These are phyloP conservation scores for Clitoria ternatea DNA, from an alignment of 306 rosid species.

Conservation along the genomic window DNA sequence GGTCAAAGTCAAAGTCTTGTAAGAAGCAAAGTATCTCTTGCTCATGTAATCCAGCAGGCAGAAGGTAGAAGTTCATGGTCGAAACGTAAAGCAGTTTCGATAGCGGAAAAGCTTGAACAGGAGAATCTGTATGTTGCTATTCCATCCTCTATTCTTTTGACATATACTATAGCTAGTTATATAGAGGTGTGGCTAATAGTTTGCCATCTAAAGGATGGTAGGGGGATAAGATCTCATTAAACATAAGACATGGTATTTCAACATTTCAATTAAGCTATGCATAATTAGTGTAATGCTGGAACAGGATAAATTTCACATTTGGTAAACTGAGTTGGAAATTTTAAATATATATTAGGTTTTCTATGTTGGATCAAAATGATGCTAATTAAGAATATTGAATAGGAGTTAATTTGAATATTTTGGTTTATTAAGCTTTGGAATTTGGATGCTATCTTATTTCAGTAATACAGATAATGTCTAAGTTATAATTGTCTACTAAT, in stretches of 20 bases:
- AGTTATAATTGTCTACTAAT: constrained; percentile 4
- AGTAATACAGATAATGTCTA: background rate
- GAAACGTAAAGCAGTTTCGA: constrained; percentile 86
- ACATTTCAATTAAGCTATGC: background rate
- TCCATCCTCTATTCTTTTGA: constrained; percentile 7
- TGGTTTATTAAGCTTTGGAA: background rate
- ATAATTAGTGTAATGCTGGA: background rate
- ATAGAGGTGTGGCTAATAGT: background rate
- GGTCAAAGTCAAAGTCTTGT: constrained; percentile 77
- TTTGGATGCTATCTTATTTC: constrained; percentile 18
- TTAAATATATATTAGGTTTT: background rate
- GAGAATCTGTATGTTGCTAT: constrained; percentile 74
- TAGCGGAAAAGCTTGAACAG: constrained; percentile 98
- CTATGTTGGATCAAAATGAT: background rate
- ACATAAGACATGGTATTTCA: background rate
- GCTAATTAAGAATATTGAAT: background rate
- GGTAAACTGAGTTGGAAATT: background rate
- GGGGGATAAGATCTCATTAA: background rate
- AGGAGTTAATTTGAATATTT: background rate
- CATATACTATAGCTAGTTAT: background rate
- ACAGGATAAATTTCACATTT: background rate
- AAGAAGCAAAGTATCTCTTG: constrained; percentile 92
- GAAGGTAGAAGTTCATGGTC: constrained; percentile 89
- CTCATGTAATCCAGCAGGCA: constrained; percentile 96
- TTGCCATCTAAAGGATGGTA: background rate